Evolutionary conservation across 1,284 basidiomycete species (phyloP).

Genomic region (Malassezia vespertilionis): DNA sequence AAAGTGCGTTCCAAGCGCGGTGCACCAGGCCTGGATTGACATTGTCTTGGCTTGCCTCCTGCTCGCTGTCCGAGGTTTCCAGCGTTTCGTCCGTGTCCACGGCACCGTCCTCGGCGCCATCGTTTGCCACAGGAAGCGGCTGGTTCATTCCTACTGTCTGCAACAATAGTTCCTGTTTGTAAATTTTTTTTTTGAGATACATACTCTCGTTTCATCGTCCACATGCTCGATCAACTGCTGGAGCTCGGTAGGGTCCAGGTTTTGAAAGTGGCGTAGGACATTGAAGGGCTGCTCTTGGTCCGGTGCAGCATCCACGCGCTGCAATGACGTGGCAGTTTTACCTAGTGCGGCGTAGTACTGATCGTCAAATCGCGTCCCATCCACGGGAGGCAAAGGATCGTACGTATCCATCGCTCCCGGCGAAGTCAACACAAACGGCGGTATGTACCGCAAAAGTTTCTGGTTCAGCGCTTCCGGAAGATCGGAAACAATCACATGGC

Average conservation of each 20-base stretch:
- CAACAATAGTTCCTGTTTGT: conserved; percentile 1
- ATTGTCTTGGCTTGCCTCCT: not conserved
- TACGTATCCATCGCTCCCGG: conserved; percentile 32
- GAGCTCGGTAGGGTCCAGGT: conserved; percentile 7
- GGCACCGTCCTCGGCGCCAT: not conserved
- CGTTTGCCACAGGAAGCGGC: not conserved
- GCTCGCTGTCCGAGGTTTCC: not conserved
- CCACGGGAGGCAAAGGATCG: conserved; percentile 38
- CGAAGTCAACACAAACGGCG: conserved; percentile 25
- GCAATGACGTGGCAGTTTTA: not conserved
- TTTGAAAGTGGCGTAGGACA: conserved; percentile 10
- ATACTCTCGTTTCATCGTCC: conserved; percentile 37
- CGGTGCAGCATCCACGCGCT: too few species aligned
- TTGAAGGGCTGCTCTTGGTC: conserved; percentile 10
- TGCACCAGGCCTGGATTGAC: conserved; percentile 7
- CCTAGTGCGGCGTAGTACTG: conserved; percentile 31
- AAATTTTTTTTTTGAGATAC: too few species aligned
- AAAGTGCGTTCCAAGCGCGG: conserved; percentile 13
- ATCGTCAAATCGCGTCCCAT: conserved; percentile 33
- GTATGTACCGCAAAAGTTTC: conserved; percentile 33
- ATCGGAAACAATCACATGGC: conserved; percentile 43
- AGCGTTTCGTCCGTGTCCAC: not conserved
- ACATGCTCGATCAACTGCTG: conserved; percentile 25
- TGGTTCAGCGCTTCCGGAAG: conserved; percentile 37
- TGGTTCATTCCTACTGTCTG: not conserved